phyloP scores from a whole-genome alignment of 768 basidiomycete genomes.

The Boletellus emodensis region DNA sequence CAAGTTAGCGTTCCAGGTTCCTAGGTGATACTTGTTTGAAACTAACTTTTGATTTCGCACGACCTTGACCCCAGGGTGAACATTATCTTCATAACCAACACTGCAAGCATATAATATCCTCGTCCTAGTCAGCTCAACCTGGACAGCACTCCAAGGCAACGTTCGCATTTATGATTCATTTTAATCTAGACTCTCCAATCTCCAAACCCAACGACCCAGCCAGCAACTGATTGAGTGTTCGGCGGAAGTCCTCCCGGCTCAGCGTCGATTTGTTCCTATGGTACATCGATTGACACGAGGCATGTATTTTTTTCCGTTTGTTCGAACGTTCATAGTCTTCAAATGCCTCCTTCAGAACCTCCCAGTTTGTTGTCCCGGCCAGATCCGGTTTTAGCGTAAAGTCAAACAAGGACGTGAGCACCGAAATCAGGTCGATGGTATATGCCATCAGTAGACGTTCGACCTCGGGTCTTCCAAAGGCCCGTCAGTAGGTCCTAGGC shows the following conservation, averaged over 20 bases:
- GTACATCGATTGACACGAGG: background rate
- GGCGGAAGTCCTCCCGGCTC: background rate
- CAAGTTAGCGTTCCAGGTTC: too few relatives aligned
- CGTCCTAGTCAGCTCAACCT: too few relatives aligned
- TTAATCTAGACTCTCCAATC: background rate
- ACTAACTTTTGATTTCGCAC: too few relatives aligned
- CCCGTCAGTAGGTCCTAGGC: background rate
- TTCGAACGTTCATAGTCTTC: conserved; percentile 2
- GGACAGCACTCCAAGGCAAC: too few relatives aligned
- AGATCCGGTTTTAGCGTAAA: conserved; percentile 6
- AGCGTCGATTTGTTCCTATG: background rate
- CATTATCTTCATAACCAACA: too few relatives aligned
- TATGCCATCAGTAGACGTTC: conserved; percentile 4
- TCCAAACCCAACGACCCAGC: background rate
- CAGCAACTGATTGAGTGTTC: background rate
- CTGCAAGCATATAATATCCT: too few relatives aligned
- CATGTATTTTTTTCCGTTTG: background rate
- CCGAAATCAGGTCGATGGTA: conserved; percentile 2
- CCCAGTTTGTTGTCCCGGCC: conserved; percentile 5
- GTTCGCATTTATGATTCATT: background rate
- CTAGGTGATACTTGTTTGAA: too few relatives aligned
- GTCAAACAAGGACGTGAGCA: background rate
- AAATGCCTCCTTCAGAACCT: conserved; percentile 2
- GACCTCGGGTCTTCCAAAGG: background rate
- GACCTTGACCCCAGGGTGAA: too few relatives aligned